phyloP scores from a whole-genome alignment of 2,329 filamentous ascomycete species.

The Stagonosporopsis tanaceti region DNA sequence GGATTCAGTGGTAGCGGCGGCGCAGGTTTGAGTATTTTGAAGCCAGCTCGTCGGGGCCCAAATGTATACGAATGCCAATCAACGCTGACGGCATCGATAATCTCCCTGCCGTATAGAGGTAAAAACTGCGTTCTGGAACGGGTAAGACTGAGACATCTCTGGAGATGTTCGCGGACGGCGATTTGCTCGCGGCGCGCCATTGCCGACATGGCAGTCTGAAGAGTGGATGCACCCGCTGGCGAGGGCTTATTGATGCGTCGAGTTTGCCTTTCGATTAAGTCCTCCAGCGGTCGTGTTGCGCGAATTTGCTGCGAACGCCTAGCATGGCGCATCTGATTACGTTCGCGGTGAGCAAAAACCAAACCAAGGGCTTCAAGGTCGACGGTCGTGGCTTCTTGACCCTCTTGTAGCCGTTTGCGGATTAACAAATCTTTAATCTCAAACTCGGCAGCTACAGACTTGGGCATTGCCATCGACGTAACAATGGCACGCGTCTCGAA shows the following conservation, averaged over 20 bases:
- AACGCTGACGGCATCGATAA: constrained; percentile 78
- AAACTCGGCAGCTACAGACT: constrained; percentile 77
- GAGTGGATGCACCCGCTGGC: constrained; percentile 65
- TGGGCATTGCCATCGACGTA: constrained; percentile 92
- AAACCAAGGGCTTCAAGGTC: constrained; percentile 82
- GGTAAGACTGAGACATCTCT: constrained; percentile 82
- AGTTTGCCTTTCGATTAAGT: constrained; percentile 76
- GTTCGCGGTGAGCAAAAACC: constrained; percentile 74
- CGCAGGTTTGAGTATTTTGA: constrained; percentile 25
- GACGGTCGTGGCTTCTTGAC: constrained; percentile 69
- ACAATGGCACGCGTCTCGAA: constrained; percentile 97
- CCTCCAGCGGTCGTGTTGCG: constrained; percentile 72
- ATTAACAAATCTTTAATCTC: constrained; percentile 76
- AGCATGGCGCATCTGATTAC: constrained; percentile 61
- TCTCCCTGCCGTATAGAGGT: constrained; percentile 80
- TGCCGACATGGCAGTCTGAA: constrained; percentile 74
- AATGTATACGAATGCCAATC: constrained; percentile 51
- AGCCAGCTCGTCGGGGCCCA: constrained; percentile 52
- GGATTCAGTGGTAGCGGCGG: constrained; percentile 11
- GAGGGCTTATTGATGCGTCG: constrained; percentile 59
- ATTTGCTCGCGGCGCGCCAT: constrained; percentile 72
- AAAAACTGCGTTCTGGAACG: constrained; percentile 79
- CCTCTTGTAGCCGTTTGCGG: constrained; percentile 69
- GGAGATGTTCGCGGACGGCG: constrained; percentile 75
- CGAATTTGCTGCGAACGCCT: constrained; percentile 57